Conservation (phyloP, 768 basidiomycete species). For the Clavulina sp. region DNA sequence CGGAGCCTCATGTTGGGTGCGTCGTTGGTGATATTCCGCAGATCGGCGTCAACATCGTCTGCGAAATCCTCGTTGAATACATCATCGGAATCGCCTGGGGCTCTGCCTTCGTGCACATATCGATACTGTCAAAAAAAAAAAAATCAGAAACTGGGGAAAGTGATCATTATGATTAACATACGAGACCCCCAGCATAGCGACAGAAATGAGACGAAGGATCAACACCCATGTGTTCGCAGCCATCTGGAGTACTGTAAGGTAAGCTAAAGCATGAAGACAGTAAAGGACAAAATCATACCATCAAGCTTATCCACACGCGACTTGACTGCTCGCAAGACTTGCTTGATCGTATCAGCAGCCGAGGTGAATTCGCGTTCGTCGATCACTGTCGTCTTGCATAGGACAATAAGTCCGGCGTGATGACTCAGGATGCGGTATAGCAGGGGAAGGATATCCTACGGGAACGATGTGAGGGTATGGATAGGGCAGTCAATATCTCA, state of each 20-base stretch:
- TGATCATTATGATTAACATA: not conserved
- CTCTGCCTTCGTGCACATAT: not conserved
- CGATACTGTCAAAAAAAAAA: not conserved
- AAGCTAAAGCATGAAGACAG: not conserved
- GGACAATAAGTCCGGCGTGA: not conserved
- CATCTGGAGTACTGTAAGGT: no score
- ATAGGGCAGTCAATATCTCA: not conserved
- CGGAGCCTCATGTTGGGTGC: not conserved
- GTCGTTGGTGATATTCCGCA: not conserved
- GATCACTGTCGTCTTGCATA: not conserved
- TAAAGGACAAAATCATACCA: not conserved
- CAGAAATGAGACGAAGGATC: not conserved
- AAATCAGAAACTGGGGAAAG: not conserved
- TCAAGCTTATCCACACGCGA: not conserved
- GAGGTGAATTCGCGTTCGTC: not conserved
- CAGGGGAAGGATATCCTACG: not conserved
- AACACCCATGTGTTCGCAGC: not conserved
- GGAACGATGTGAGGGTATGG: not conserved
- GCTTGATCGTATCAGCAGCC: not conserved
- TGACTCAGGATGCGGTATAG: not conserved
- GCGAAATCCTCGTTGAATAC: not conserved
- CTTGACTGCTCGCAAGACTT: not conserved
- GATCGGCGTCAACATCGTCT: not conserved
- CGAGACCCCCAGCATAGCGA: not conserved
- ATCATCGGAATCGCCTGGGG: not conserved